phyloP scores from a whole-genome alignment of 176 grass and related monocot genomes.

The Bothriochloa decipiens region DNA sequence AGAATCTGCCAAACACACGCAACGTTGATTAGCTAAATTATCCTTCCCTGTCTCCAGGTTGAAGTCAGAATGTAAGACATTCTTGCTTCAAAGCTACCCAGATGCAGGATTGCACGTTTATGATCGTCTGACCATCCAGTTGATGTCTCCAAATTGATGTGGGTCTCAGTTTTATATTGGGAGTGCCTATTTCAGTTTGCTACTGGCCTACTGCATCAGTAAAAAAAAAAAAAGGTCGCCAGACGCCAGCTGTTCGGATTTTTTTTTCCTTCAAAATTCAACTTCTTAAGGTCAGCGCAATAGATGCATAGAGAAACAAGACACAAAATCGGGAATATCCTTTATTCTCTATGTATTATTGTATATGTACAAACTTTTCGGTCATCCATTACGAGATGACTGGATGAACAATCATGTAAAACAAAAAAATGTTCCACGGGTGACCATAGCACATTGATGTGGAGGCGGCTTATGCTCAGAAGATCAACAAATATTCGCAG shows the following conservation, averaged over 20 bases:
- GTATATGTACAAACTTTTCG: slow-evolving; percentile 1
- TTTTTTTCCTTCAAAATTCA: too few species aligned
- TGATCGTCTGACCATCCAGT: neutral
- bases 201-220: neutral
- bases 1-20: neutral
- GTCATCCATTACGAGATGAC: slow-evolving; percentile 7
- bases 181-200: neutral
- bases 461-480: slow-evolving; percentile 1
- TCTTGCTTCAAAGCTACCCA: neutral
- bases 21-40: neutral
- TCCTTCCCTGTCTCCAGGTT: neutral
- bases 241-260: too few species aligned
- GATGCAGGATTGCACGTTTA: neutral
- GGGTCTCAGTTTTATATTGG: neutral
- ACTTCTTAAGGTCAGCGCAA: neutral
- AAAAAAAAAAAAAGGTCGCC: neutral
- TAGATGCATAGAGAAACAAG: neutral
- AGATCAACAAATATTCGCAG: slow-evolving; percentile 20
- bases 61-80: neutral
- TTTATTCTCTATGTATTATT: neutral
- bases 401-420: neutral
- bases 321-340: neutral
- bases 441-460: neutral
- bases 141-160: neutral
- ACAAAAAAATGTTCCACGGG: slow-evolving; percentile 18